A percentile compares a stretch with the other conserved stretches of the same genome.
Evolutionary conservation across 495 filamentous ascomycete genomes (phyloP).

Genomic region (Penicillium pulvis): DNA sequence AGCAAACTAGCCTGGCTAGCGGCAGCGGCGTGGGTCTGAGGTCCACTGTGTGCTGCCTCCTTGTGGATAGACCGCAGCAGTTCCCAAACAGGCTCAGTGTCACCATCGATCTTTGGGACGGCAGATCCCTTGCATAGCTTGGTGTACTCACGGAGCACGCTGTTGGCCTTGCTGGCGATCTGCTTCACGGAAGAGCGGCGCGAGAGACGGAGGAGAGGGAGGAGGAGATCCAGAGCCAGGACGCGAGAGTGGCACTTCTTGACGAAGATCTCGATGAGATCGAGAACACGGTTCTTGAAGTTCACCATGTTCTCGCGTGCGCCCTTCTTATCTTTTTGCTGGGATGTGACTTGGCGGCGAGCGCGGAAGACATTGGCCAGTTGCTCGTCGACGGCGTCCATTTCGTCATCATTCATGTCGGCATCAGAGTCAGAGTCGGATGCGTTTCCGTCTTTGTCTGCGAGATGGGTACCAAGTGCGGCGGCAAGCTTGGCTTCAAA

Average conservation of each 20-base stretch:
- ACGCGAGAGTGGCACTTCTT: slow-evolving; percentile 72
- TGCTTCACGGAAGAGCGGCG: slow-evolving; percentile 68
- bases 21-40: slow-evolving; percentile 54
- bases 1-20: slow-evolving; percentile 67
- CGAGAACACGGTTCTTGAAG: slow-evolving; percentile 92
- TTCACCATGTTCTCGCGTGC: slow-evolving; percentile 88
- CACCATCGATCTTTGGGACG: slow-evolving; percentile 43
- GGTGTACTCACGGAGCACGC: slow-evolving; percentile 69
- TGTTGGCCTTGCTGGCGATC: slow-evolving; percentile 70
- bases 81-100: slow-evolving; percentile 50
- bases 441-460: slow-evolving; percentile 58
- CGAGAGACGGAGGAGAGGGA: slow-evolving; percentile 62
- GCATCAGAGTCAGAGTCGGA: slow-evolving; percentile 68
- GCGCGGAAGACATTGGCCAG: slow-evolving; percentile 83
- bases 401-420: slow-evolving; percentile 93
- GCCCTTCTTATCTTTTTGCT: slow-evolving; percentile 80
- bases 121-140: slow-evolving; percentile 63
- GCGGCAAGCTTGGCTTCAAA: slow-evolving; percentile 79
- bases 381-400: slow-evolving; percentile 84
- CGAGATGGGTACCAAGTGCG: slow-evolving; percentile 65
- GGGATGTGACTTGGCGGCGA: slow-evolving; percentile 57
- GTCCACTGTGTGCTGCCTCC: slow-evolving; percentile 67
- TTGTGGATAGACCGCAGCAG: slow-evolving; percentile 69
- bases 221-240: slow-evolving; percentile 65
- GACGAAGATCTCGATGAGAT: slow-evolving; percentile 82